Evolutionary conservation across 371 early-diverging fungal genomes (phyloP).

Genomic region (Apophysomyces variabilis): DNA sequence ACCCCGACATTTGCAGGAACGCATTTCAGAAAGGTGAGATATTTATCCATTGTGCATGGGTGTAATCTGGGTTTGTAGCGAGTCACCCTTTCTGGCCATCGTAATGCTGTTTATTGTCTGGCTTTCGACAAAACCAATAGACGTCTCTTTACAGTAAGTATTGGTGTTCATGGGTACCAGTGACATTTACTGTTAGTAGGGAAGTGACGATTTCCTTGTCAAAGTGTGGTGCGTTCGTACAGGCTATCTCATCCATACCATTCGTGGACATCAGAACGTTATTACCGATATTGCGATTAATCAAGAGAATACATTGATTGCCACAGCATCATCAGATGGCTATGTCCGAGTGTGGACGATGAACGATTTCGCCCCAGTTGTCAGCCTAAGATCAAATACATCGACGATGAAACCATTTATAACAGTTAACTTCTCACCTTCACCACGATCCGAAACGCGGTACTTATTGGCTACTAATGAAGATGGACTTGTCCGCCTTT

Average conservation of each 20-base stretch:
- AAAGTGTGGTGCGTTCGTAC: conserved; percentile 88
- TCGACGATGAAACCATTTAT: conserved; percentile 66
- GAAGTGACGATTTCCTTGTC: conserved; percentile 87
- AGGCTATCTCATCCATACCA: conserved; percentile 80
- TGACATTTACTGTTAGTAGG: conserved; percentile 23
- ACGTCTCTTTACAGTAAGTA: conserved; percentile 71
- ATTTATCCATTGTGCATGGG: conserved; percentile 23
- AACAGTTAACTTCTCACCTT: conserved; percentile 83
- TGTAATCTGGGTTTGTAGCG: conserved; percentile 46
- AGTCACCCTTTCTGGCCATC: conserved; percentile 77
- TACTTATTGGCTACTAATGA: conserved; percentile 78
- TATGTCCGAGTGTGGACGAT: conserved; percentile 84
- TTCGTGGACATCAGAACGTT: conserved; percentile 82
- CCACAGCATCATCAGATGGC: conserved; percentile 81
- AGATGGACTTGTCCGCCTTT: conserved; percentile 79
- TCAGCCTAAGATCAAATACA: conserved; percentile 57
- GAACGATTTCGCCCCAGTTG: conserved; percentile 73
- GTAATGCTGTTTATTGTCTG: conserved; percentile 73
- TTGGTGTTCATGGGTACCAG: not conserved
- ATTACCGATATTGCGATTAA: conserved; percentile 84
- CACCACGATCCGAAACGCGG: conserved; percentile 71
- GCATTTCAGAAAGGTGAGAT: conserved; percentile 43
- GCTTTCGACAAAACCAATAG: conserved; percentile 77
- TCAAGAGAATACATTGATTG: conserved; percentile 83
- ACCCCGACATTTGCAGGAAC: conserved; percentile 33